Base-by-base conservation (phyloP, 148 eudicot genomes). In the Talinum fruticosum region DNA sequence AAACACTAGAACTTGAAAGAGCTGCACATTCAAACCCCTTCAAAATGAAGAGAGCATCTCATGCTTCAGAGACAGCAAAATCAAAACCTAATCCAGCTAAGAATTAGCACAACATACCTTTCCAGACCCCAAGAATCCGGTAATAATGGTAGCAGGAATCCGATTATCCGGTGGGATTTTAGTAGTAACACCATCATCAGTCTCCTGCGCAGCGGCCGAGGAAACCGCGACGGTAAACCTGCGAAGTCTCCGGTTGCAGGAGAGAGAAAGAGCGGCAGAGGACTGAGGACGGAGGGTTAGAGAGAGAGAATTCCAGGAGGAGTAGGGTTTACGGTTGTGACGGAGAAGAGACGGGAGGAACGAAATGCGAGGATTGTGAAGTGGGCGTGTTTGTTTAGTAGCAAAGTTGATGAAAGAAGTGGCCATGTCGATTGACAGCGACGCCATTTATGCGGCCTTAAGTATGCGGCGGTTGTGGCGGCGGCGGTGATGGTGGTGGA, bases 81-180 rank as follows among this genome's bases (percentile, higher is more conserved):
- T 23, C 13, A 0, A 16, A 41, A 4, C 33, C 28, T 71, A 8
- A 61, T 12, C 12, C 12, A 61, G 34, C 12, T 3, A 78, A 0
- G 8, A 4, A 69, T 4, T 16, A 21, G 37, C 24, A 54, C 2
- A 12, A 3, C 0, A 37, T 74, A 95, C 99, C 97, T 96, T 96
- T 69, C 99, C 99, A 45, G 99, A 96, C 26, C 99, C 99, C 75
- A 96, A 75, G 77, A 96, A 96, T 0, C 99, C 99, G 47, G 99
- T 96, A 5, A 96, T 96, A 38, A 96, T 91, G 35, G 99, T 96
- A 38, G 99, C 99, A 14, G 99, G 99, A 77, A 96, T 85, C 24
- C 99, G 84, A 85, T 93, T 78, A 84, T 96, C 99, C 21, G 89
- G 91, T 41, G 97, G 99, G 70, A 96, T 84, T 61, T 84, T 87